A percentile compares a stretch with the other conserved stretches of the same genome.
Evolutionary conservation across 768 basidiomycete genomes (phyloP).

Genomic region (Cystofilobasidium macerans): DNA sequence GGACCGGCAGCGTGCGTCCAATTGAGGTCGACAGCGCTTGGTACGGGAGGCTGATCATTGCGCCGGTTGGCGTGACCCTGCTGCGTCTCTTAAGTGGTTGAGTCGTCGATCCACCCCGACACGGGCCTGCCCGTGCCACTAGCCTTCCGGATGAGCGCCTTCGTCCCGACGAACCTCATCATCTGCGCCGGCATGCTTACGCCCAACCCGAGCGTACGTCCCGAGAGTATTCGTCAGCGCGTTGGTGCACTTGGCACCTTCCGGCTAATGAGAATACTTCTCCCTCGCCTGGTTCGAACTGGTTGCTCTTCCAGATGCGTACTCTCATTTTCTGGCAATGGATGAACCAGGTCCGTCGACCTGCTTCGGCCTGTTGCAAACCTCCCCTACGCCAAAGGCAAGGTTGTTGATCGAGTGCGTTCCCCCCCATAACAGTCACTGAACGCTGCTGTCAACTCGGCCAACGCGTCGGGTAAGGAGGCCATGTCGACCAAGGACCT

Average conservation of each 20-base stretch:
- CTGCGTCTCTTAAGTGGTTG: not conserved
- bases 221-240: too few species aligned
- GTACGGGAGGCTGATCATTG: not conserved
- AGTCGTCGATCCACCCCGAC: conserved; percentile 36
- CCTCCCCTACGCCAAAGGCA: too few species aligned
- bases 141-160: conserved; percentile 39
- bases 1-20: not conserved
- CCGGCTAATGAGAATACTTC: not conserved
- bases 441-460: not conserved
- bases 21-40: not conserved
- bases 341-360: conserved; percentile 43
- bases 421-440: too few species aligned
- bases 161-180: conserved; percentile 41
- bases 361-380: conserved; percentile 38
- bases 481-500: conserved; percentile 37
- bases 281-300: not conserved
- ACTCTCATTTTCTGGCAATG: conserved; percentile 32
- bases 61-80: too few species aligned
- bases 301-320: conserved; percentile 21
- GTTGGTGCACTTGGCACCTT: too few species aligned
- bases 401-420: too few species aligned
- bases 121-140: conserved; percentile 40
- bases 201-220: conserved; percentile 37
- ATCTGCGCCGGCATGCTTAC: conserved; percentile 40
- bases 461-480: conserved; percentile 42